Conservation (phyloP, 768 basidiomycete species). For the Lentinula detonsa region DNA sequence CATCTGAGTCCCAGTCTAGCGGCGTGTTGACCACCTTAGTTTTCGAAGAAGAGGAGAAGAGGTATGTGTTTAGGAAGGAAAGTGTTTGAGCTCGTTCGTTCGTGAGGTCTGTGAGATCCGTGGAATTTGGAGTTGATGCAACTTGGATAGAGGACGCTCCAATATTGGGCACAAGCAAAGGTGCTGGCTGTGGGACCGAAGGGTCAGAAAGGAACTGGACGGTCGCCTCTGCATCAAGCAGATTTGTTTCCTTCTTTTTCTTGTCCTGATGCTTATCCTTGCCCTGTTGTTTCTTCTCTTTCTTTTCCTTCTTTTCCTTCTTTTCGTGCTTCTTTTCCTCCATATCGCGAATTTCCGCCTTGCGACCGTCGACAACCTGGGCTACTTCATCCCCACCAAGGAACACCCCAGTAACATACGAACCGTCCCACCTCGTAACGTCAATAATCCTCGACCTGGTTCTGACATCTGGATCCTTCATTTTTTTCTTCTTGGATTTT, state of each 20-base stretch:
- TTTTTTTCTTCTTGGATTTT: slow-evolving; percentile 35
- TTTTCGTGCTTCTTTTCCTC: slow-evolving; percentile 14
- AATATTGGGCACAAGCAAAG: slow-evolving; percentile 3
- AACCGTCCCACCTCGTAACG: slow-evolving; percentile 63
- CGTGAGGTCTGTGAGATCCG: slow-evolving; percentile 23
- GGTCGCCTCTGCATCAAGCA: slow-evolving; percentile 9
- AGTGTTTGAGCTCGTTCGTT: slow-evolving; percentile 42
- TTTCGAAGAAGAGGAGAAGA: slow-evolving; percentile 21
- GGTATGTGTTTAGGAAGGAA: slow-evolving; percentile 45
- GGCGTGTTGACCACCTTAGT: neutral
- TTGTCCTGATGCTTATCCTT: slow-evolving; percentile 6
- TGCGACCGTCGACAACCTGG: slow-evolving; percentile 11
- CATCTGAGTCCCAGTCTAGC: slow-evolving; percentile 9
- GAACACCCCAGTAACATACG: slow-evolving; percentile 65
- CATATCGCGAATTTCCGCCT: slow-evolving; percentile 3
- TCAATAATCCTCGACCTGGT: slow-evolving; percentile 66
- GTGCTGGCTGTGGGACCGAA: neutral
- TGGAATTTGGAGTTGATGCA: neutral
- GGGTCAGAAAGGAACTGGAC: neutral
- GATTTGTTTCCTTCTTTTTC: slow-evolving; percentile 10
- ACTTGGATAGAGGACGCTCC: slow-evolving; percentile 2
- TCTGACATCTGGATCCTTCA: slow-evolving; percentile 46
- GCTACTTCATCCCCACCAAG: slow-evolving; percentile 29
- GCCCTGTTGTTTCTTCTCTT: neutral
- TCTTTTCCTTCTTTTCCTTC: slow-evolving; percentile 5